Base-by-base conservation (phyloP, 2,329 filamentous ascomycete genomes). In the Akanthomyces lecanii region DNA sequence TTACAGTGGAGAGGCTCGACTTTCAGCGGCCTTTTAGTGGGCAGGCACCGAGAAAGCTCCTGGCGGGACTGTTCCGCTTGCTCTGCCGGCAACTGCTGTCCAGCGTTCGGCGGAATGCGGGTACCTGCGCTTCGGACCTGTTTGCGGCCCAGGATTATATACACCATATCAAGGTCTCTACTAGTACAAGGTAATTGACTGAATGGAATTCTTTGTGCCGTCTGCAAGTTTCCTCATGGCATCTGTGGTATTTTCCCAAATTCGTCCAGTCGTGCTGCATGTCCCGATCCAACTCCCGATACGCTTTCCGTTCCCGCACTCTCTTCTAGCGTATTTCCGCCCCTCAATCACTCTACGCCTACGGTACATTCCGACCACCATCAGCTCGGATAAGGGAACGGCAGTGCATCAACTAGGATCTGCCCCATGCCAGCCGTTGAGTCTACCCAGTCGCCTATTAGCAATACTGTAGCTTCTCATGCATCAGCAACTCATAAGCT, bases 321-420 rank as follows among this genome's bases (percentile, higher is more conserved):
- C 14, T 44, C 48, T 25, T 54, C 50, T 61, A 61, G 58, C 58
- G 58, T 51, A n/a, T n/a, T 54, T 47, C 50, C 48, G 63, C 61
- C 63, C 45, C 63, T 63, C 44, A 30, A 47, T 33, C 38, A 30
- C n/a, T n/a, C 16, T 23, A 44, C 47, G 38, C 3, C 30, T 23
- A 36, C 30, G 47, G 47, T 53, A 18, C 50, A 28, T 61, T 54
- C 50, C 48, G 58, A 54, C 25, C 10, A 11, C 25, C 10, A 11
- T 47, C 48, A 18, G 38, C 23, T 61, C 58, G 58, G 58, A 54
- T 61, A 54, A 61, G 40, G 58, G 40, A 61, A 53, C 58, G 58
- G 58, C 50, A 61, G 16, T 61, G 21, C 16, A 52, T 11, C 25
- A 30, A 28, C 36, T 6, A 23, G 38, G 25, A 52, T 53, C 28